A percentile compares a stretch with the other conserved stretches of the same genome.
Evolutionary conservation across 345 rosid species (phyloP).

Genomic region (Nephelium lappaceum): DNA sequence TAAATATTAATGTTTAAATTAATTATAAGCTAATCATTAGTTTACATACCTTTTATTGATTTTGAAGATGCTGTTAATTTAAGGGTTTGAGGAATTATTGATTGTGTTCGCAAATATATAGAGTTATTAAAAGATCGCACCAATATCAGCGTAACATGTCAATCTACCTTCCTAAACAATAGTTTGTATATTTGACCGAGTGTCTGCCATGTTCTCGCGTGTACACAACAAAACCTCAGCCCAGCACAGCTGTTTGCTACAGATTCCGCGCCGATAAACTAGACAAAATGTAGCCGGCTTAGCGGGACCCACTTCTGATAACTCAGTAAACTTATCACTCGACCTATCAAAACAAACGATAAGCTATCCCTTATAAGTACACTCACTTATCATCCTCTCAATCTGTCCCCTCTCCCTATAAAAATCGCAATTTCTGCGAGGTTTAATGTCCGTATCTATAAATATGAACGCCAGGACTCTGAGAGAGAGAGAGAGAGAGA

Average conservation of each 20-base stretch:
- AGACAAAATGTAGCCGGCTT: slow-evolving; percentile 73
- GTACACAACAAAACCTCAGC: slow-evolving; percentile 19
- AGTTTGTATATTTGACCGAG: too few relatives aligned
- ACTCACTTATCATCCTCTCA: neutral
- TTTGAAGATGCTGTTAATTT: too few relatives aligned
- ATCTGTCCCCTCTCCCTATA: slow-evolving; percentile 55
- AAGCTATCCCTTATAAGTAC: neutral
- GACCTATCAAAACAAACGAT: neutral
- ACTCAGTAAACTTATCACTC: fast-evolving
- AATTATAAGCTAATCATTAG: too few relatives aligned
- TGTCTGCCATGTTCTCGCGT: too few relatives aligned
- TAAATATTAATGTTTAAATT: too few relatives aligned
- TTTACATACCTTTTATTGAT: too few relatives aligned
- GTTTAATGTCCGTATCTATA: slow-evolving; percentile 29
- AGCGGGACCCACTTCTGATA: slow-evolving; percentile 51
- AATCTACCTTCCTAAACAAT: fast-evolving
- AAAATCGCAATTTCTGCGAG: slow-evolving; percentile 50
- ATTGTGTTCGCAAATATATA: too few relatives aligned
- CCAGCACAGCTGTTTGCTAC: slow-evolving; percentile 56
- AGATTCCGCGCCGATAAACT: slow-evolving; percentile 80
- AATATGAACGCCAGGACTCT: slow-evolving; percentile 22
- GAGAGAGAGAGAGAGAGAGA: slow-evolving; percentile 29
- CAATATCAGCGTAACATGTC: too few relatives aligned
- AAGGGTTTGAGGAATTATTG: too few relatives aligned
- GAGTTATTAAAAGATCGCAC: too few relatives aligned